Percentiles rank a stretch among this genome's conserved stretches.
These are phyloP conservation scores for Macrolepiota albuminosa DNA, from an alignment of 768 basidiomycete species.

Conservation along the genomic window DNA sequence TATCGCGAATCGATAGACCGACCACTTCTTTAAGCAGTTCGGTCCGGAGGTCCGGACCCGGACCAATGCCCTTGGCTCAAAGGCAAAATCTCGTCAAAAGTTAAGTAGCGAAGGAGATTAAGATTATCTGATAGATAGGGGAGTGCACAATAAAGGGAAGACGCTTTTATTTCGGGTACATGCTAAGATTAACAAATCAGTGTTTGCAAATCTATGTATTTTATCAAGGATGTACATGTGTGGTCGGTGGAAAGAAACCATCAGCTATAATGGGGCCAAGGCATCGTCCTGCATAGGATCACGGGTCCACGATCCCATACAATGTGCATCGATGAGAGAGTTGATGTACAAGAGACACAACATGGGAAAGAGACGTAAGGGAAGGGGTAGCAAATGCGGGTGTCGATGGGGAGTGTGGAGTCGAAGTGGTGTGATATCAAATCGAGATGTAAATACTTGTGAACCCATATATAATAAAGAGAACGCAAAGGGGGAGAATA, in stretches of 20 bases:
- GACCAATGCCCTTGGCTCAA: not conserved
- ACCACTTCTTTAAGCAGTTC: not conserved
- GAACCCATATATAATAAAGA: not conserved
- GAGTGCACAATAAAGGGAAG: not conserved
- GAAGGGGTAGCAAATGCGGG: not conserved
- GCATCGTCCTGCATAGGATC: not conserved
- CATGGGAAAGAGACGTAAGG: not conserved
- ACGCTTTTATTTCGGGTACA: not conserved
- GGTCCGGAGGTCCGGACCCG: not conserved
- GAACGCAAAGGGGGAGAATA: not conserved
- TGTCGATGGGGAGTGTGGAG: not conserved
- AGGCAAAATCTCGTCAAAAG: not conserved
- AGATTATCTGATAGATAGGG: not conserved
- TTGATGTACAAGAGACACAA: not conserved
- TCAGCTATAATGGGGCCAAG: not conserved
- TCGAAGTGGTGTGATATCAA: not conserved
- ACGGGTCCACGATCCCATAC: not conserved
- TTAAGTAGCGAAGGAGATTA: not conserved
- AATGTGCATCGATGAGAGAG: not conserved
- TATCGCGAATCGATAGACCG: not conserved
- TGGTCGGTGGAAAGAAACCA: not conserved
- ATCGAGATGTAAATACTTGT: not conserved
- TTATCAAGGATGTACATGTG: not conserved
- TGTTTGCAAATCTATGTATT: not conserved
- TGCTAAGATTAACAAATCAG: not conserved